phyloP scores from a whole-genome alignment of 2,329 filamentous ascomycete genomes.

The Metarhizium rileyi region DNA sequence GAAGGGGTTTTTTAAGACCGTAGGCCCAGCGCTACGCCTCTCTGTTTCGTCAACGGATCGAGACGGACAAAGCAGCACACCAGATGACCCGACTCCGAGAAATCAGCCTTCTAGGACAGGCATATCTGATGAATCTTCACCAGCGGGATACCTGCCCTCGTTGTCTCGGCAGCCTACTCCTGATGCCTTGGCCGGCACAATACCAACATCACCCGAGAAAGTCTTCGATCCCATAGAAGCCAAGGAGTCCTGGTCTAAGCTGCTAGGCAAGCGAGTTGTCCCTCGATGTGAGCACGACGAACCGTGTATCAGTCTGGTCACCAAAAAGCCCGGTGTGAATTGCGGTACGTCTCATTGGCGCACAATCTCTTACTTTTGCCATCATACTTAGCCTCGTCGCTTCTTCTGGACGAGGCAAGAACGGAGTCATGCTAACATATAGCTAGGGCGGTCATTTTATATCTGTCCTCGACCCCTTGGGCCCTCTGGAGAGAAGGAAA shows the following conservation, averaged over 20 bases:
- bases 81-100: not conserved
- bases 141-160: not conserved
- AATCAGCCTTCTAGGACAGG: not conserved
- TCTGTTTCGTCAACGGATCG: not conserved
- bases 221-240: conserved; percentile 59
- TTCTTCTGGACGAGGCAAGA: not conserved
- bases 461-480: conserved; percentile 65
- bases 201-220: conserved; percentile 20
- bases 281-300: conserved; percentile 85
- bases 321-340: conserved; percentile 85
- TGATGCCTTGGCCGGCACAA: not conserved
- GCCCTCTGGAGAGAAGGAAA: conserved; percentile 76
- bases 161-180: not conserved
- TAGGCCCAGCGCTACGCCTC: conserved; percentile 7
- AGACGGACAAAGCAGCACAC: not conserved
- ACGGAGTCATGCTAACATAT: not conserved
- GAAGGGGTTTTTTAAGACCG: conserved; percentile 68
- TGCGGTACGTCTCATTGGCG: conserved; percentile 41
- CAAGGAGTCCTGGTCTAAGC: conserved; percentile 77
- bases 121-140: too few relatives aligned
- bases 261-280: conserved; percentile 64
- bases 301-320: conserved; percentile 71
- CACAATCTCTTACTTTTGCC: not conserved
- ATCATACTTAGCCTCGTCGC: not conserved
- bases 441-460: conserved; percentile 51